Evolutionary conservation across 2,329 filamentous ascomycete species (phyloP), one percentile per base, ranked within the genome.

Genomic region (Venturia carpophila): DNA sequence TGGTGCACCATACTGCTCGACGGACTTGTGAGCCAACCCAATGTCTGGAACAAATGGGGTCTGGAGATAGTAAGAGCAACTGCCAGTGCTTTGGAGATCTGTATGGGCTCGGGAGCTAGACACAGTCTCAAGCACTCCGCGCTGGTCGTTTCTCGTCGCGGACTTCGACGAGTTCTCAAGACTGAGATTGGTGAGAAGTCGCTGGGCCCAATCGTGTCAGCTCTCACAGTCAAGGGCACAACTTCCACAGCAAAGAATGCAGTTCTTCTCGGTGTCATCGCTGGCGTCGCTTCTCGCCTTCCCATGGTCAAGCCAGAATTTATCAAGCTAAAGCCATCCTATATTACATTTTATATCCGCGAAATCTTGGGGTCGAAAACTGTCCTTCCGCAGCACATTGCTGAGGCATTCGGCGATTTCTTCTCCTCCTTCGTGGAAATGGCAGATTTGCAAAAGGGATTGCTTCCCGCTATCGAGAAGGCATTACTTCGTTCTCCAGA

Each of bases 401-500:
- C 89, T 2, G 81, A 81, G 69, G 89, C 88, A 6, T 78, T 97
- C 60, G 78, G 80, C 62, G 92, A 97, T 73, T 97, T 97, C 78
- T 96, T 97, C 74, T 75, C 79, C 19, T 83, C 82, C 41, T 97
- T 93, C 72, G 81, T 89, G 45, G 87, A 84, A 0, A 73, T 84
- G 19, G 87, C 92, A 30, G 92, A 97, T 69, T 74, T 97, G 39
- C 83, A 85, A 64, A 88, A 85, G 68, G 85, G 93, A 55, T 73
- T 97, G 41, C 81, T 95, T 30, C 91, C 92, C 10, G 80, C 91
- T 0, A 79, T 97, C 17, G 94, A 99, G 73, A 97, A 96, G 77
- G 87, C 90, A 6, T 82, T 99, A 65, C 78, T 99, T 58, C 85
- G 95, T 73, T 88, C 93, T 9, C 95, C 94, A 0, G 94, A 99